phyloP scores from a whole-genome alignment of 257 asterid species.

The Lantana camara region DNA sequence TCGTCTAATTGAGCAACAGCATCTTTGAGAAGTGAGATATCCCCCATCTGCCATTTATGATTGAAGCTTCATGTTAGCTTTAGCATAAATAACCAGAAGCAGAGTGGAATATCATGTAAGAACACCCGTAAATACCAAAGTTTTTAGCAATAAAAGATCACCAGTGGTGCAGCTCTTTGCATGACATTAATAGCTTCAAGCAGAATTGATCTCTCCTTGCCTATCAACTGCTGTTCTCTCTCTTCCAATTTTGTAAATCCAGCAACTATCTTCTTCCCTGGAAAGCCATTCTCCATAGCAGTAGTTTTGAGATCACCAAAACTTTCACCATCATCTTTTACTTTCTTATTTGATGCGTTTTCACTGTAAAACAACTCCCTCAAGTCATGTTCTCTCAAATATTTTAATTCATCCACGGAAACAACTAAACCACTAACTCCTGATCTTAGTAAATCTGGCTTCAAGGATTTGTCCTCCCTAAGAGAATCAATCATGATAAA shows the following conservation, averaged over 20 bases:
- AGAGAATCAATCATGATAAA: conserved; percentile 58
- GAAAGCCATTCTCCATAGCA: conserved; percentile 57
- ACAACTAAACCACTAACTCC: conserved; percentile 89
- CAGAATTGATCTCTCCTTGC: conserved; percentile 64
- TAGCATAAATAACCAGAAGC: conserved; percentile 24
- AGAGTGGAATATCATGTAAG: conserved; percentile 28
- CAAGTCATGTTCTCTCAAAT: conserved; percentile 46
- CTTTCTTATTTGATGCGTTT: conserved; percentile 33
- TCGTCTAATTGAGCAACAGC: conserved; percentile 97
- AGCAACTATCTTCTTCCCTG: conserved; percentile 53
- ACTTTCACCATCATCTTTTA: conserved; percentile 41
- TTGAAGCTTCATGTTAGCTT: conserved; percentile 38
- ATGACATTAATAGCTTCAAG: conserved; percentile 66
- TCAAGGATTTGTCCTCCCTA: conserved; percentile 37
- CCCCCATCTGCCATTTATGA: conserved; percentile 88
- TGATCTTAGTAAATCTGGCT: conserved; percentile 44
- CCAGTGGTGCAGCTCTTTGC: conserved; percentile 88
- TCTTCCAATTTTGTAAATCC: conserved; percentile 64
- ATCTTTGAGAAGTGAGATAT: conserved; percentile 93
- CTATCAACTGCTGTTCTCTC: conserved; percentile 62
- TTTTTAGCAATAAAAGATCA: conserved; percentile 66
- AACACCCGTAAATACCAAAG: conserved; percentile 56
- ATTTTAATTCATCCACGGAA: conserved; percentile 58
- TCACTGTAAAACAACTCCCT: conserved; percentile 43
- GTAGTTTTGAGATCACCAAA: conserved; percentile 26